Evolutionary conservation across 257 asterid species (phyloP).

Genomic region (Prunella vulgaris): DNA sequence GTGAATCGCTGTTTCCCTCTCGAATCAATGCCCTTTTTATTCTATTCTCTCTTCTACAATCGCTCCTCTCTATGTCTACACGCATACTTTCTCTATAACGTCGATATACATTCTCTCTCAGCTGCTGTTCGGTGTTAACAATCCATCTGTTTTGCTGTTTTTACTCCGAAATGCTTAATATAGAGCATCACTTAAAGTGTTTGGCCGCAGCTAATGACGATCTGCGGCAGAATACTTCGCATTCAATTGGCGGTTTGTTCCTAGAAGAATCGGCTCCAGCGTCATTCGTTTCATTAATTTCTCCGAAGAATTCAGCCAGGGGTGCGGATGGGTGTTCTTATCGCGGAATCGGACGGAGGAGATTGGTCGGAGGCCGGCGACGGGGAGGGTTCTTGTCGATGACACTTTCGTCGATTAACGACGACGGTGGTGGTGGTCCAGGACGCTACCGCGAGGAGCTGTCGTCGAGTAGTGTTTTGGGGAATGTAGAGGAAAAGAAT

Average conservation of each 20-base stretch:
- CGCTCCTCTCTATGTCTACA: conserved; percentile 2
- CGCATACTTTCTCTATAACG: background rate
- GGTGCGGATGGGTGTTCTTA: conserved; percentile 31
- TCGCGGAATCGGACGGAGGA: conserved; percentile 34
- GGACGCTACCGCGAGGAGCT: conserved; percentile 28
- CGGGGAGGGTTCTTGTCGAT: conserved; percentile 54
- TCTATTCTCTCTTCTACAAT: conserved; percentile 24
- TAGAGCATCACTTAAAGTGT: conserved; percentile 35
- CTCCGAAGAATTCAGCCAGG: conserved; percentile 19
- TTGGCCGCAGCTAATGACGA: conserved; percentile 31
- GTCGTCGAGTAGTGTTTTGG: conserved; percentile 43
- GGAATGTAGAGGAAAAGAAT: conserved; percentile 37
- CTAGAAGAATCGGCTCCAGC: conserved; percentile 58
- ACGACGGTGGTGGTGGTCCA: conserved; percentile 40
- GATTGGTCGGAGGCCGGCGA: conserved; percentile 32
- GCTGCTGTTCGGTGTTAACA: background rate
- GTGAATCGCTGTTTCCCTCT: conserved; percentile 20
- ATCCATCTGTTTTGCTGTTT: background rate
- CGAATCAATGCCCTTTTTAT: conserved; percentile 34
- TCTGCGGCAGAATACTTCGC: conserved; percentile 14
- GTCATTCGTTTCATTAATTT: conserved; percentile 50
- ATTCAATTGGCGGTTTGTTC: conserved; percentile 59
- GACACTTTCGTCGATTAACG: conserved; percentile 52
- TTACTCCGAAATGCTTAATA: conserved; percentile 36
- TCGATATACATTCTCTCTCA: background rate